Base-by-base conservation (phyloP, 1,139 yeast species). In the Suhomyces kunorum region DNA sequence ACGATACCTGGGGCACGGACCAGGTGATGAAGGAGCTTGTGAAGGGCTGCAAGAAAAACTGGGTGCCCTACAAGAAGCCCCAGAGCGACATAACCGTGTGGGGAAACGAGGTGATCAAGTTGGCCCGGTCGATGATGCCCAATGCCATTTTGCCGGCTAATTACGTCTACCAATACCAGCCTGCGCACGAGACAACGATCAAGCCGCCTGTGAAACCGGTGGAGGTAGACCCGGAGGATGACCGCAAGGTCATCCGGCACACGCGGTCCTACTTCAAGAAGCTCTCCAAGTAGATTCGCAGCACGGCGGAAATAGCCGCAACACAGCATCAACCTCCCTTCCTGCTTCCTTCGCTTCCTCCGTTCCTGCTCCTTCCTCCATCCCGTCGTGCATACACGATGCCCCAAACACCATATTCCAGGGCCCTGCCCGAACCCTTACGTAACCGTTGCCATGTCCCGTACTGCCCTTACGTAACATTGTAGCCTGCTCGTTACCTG, bases 111-210 rank as follows among this genome's bases (percentile, higher is more conserved):
- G 88, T 81, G 6, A 80, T 83, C 37, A 72, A 73, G 48, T 59
- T 83, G 43, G 90, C 90, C 1, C 66, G 90, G 46, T 63, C 83
- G 2, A 76, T 84, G 80, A 76, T 85, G 70, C 89, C 89, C 18
- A 71, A 72, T 49, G 70, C 76, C 9, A 66, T 72, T 8, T 56
- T 72, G 32, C 73, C 77, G 1, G 56, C 65, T 14, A 66, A 63
- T 39, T 66, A 67, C 48, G 57, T 71, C 20, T 71, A 71, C 46
- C 63, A 59, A 39, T 59, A 61, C 39, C 58, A 46, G 7, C 41
- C 43, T 9, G 34, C 39, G 28, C 43, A 52, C 42, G 45, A 46
- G 8, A 40, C 36, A 29, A 36, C 34, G 18, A 48, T n/a, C n/a
- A n/a, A n/a, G n/a, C n/a, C 44, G 17, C 35, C 46, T 5, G 37